A percentile compares a stretch with the other conserved stretches of the same genome.
Evolutionary conservation across 1,139 yeast species (phyloP).

Genomic region (Candida neerlandica): DNA sequence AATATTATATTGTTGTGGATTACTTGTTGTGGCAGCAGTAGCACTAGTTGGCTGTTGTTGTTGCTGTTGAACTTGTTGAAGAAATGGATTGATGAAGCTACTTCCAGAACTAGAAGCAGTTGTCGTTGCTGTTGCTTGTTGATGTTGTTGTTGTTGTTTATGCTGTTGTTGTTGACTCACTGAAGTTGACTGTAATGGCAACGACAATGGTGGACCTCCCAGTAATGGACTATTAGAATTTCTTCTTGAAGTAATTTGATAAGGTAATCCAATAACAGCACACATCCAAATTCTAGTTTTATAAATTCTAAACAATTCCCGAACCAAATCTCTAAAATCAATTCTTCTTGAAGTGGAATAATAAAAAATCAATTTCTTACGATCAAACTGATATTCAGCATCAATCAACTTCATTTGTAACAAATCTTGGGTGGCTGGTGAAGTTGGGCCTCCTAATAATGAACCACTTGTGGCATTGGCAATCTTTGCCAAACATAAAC

Average conservation of each 20-base stretch:
- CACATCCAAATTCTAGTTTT: conserved; percentile 98
- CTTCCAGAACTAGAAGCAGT: conserved; percentile 3
- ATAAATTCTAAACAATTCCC: conserved; percentile 88
- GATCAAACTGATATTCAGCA: conserved; percentile 95
- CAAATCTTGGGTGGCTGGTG: conserved; percentile 24
- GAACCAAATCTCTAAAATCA: conserved; percentile 89
- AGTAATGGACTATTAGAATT: conserved; percentile 14
- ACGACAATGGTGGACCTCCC: not conserved
- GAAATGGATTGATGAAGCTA: conserved; percentile 12
- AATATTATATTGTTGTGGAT: conserved; percentile 1
- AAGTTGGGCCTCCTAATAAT: conserved; percentile 14
- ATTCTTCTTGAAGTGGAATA: conserved; percentile 75
- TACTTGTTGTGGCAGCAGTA: conserved; percentile 9
- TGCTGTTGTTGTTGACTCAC: no score
- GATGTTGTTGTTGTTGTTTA: no score
- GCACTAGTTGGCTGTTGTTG: conserved; percentile 14
- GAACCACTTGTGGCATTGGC: conserved; percentile 34
- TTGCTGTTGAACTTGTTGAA: conserved; percentile 11
- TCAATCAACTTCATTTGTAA: conserved; percentile 54
- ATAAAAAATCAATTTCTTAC: conserved; percentile 90
- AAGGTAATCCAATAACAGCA: conserved; percentile 59
- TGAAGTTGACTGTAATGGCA: no score
- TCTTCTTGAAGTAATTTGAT: conserved; percentile 16
- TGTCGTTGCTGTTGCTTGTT: not conserved
- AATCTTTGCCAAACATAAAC: conserved; percentile 62